These are phyloP conservation scores for Tulasnella sp. DNA, from an alignment of 768 basidiomycete species.

Conservation along the genomic window DNA sequence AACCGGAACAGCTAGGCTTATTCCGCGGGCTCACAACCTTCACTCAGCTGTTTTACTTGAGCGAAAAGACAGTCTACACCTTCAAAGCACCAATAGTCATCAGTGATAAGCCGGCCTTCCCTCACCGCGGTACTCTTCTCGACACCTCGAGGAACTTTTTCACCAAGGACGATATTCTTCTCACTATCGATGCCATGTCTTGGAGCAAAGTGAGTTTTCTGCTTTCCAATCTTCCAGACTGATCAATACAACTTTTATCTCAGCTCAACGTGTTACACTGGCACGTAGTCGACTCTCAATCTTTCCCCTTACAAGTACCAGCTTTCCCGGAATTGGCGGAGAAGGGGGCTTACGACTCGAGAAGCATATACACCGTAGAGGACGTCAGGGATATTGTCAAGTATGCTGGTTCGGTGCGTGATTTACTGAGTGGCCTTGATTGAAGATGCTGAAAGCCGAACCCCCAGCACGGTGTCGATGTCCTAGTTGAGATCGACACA, in stretches of 20 bases:
- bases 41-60: slow-evolving; percentile 53
- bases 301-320: slow-evolving; percentile 60
- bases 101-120: slow-evolving; percentile 45
- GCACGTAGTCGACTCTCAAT: slow-evolving; percentile 75
- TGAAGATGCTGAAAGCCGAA: background rate
- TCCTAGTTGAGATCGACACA: slow-evolving; percentile 71
- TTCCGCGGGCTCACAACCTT: slow-evolving; percentile 73
- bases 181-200: slow-evolving; percentile 69
- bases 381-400: slow-evolving; percentile 54
- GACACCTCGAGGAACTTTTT: slow-evolving; percentile 75
- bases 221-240: slow-evolving; percentile 8
- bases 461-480: slow-evolving; percentile 58
- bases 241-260: slow-evolving; percentile 3
- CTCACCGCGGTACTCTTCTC: slow-evolving; percentile 69
- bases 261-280: slow-evolving; percentile 74
- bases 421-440: background rate
- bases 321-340: slow-evolving; percentile 51
- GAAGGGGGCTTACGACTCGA: slow-evolving; percentile 52
- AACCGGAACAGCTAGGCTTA: slow-evolving; percentile 37
- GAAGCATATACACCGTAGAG: slow-evolving; percentile 43
- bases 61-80: slow-evolving; percentile 39
- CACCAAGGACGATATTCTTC: slow-evolving; percentile 53
- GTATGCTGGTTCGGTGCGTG: slow-evolving; percentile 63
- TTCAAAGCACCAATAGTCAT: slow-evolving; percentile 52
- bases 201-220: slow-evolving; percentile 49